A percentile compares a stretch with the other conserved stretches of the same genome.
Conservation (phyloP, 176 grass and related monocot species). For the Carex parvula region DNA sequence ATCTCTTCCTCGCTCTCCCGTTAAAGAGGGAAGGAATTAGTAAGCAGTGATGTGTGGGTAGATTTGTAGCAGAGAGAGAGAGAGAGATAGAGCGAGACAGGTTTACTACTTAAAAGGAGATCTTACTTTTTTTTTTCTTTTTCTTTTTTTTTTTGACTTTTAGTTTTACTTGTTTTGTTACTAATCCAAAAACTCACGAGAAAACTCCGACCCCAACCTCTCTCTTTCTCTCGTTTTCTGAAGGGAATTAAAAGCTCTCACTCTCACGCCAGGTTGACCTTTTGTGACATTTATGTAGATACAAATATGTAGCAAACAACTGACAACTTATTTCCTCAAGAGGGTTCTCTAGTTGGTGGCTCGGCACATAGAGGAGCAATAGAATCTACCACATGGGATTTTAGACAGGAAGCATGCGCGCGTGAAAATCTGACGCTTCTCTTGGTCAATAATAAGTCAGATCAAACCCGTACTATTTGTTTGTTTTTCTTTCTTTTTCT, state of each 20-base stretch:
- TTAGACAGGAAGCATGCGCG: constrained; percentile 16
- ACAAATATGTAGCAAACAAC: neutral
- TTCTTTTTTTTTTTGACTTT: constrained; percentile 2
- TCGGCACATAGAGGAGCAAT: neutral
- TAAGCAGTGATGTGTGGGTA: constrained; percentile 30
- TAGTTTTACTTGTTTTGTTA: neutral
- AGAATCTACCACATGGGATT: neutral
- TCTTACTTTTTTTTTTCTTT: neutral
- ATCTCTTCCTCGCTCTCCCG: constrained; percentile 1
- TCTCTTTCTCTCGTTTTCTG: neutral
- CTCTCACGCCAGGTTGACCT: neutral
- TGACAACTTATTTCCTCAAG: neutral
- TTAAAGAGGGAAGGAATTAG: constrained; percentile 14
- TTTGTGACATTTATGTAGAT: neutral
- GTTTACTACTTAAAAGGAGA: constrained; percentile 2
- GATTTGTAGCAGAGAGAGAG: constrained; percentile 35
- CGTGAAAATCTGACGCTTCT: constrained; percentile 5
- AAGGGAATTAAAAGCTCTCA: constrained; percentile 9
- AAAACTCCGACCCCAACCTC: neutral
- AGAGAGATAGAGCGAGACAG: constrained; percentile 8
- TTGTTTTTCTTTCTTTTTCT: too few species aligned
- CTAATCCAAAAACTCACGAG: neutral
- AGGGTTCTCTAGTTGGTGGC: neutral
- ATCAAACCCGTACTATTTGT: neutral
- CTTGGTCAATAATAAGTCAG: constrained; percentile 3